Evolutionary conservation across 164 flowering plant genomes (phyloP), one percentile per base, ranked within the genome.

Genomic region (Annona squamosa): DNA sequence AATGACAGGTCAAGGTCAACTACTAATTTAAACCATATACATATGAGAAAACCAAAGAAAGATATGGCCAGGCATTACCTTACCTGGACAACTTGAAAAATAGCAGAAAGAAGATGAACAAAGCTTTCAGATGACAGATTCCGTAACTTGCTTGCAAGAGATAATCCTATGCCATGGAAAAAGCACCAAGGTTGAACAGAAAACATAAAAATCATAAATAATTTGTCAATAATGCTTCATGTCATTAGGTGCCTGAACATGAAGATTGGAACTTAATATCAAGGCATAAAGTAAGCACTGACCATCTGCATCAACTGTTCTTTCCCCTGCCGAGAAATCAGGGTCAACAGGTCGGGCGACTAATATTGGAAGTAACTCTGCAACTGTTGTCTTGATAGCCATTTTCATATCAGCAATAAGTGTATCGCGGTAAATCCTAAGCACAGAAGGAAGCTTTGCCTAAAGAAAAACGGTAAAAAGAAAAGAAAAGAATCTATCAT

Each of bases 11-110:
- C 52, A 16, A 26, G 68, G 6, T 17, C 6, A 41, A 46, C 4
- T 10, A 18, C 16, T 5, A 4, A 16, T 19, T 26, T 44, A 44
- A 10, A 16, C 26, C 42, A 18, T 4, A 9, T 52, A 12, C 16
- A 10, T 52, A 52, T 43, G 73, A 19, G 52, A 42, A 66, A 5
- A 59, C 42, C 18, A 52, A 68, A 7, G 63, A 4, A 65, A 71
- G 17, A 72, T 56, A 71, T 44, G 77, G 63, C 75, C 68, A 72
- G 75, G 65, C 73, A 75, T 80, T 77, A 86, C 89, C 88, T 89
- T 90, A 95, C 99, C 99, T 76, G 90, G 74, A 95, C 97, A 83
- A 95, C 86, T 81, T 71, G 81, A 85, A 93, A 95, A 72, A 95
- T 86, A 74, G 92, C 88, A 81, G 76, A 78, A 77, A 95, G 79